phyloP scores from a whole-genome alignment of 495 filamentous ascomycete species.

The Podospora tetraspora region DNA sequence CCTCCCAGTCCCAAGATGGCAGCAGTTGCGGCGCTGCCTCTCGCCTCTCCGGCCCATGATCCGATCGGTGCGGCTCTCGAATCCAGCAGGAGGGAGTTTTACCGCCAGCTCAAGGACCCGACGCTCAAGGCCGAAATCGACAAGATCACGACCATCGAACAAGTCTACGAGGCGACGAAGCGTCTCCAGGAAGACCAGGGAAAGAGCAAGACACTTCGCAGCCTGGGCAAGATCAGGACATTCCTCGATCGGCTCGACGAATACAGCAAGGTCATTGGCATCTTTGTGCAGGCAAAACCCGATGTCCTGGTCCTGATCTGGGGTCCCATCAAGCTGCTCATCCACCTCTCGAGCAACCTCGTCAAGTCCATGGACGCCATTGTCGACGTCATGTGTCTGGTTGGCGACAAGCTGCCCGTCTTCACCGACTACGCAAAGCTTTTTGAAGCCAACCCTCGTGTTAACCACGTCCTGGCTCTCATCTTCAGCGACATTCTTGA shows the following conservation, averaged over 20 bases:
- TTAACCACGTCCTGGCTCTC: constrained; percentile 25
- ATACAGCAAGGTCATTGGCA: constrained; percentile 11
- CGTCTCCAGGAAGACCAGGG: constrained; percentile 5
- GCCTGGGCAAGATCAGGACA: constrained; percentile 2
- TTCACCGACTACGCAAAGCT: neutral
- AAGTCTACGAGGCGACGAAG: neutral
- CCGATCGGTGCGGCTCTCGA: neutral
- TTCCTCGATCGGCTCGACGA: neutral
- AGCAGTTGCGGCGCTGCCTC: neutral
- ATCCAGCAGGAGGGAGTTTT: neutral
- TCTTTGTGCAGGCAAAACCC: constrained; percentile 26
- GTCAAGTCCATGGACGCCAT: constrained; percentile 27
- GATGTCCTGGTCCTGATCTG: constrained; percentile 27
- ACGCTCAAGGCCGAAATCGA: constrained; percentile 12
- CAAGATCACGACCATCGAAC: neutral
- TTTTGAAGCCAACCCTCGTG: constrained; percentile 2
- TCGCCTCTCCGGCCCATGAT: neutral
- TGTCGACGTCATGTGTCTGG: constrained; percentile 15
- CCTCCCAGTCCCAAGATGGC: neutral
- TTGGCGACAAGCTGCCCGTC: constrained; percentile 15
- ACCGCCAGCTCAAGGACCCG: neutral
- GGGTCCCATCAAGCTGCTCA: constrained; percentile 25
- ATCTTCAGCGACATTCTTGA: constrained; percentile 34
- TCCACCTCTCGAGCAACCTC: constrained; percentile 20
- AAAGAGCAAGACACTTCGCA: neutral